These are phyloP conservation scores for Alternaria arborescens DNA, from an alignment of 2,329 filamentous ascomycete species.

Conservation along the genomic window DNA sequence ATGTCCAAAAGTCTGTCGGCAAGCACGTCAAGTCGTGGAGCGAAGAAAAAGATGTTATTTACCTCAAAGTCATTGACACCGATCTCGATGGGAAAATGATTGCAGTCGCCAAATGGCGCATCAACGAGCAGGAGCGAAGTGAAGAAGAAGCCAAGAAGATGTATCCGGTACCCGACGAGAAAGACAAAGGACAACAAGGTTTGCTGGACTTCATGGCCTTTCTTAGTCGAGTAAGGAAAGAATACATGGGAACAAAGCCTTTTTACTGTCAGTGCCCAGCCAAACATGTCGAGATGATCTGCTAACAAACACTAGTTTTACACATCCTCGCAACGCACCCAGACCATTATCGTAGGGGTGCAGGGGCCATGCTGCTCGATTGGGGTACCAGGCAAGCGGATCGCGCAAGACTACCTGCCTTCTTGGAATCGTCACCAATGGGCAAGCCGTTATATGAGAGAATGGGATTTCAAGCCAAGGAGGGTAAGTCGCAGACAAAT, in stretches of 20 bases:
- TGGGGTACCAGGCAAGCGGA: slow-evolving; percentile 55
- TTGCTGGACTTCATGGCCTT: slow-evolving; percentile 41
- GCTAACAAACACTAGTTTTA: slow-evolving; percentile 30
- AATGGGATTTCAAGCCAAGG: slow-evolving; percentile 33
- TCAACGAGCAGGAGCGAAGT: slow-evolving; percentile 43
- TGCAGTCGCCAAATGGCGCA: slow-evolving; percentile 48
- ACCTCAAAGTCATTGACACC: slow-evolving; percentile 47
- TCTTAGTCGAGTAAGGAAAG: slow-evolving; percentile 34
- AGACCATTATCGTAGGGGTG: slow-evolving; percentile 53
- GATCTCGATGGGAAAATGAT: slow-evolving; percentile 44
- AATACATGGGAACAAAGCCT: slow-evolving; percentile 48
- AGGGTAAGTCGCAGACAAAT: not conserved
- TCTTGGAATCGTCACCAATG: slow-evolving; percentile 53
- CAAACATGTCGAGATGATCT: not conserved
- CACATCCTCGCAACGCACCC: slow-evolving; percentile 49
- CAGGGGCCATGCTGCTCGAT: slow-evolving; percentile 51
- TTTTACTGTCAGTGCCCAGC: slow-evolving; percentile 40
- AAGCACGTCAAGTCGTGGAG: slow-evolving; percentile 38
- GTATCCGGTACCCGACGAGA: slow-evolving; percentile 36
- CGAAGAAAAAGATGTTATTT: slow-evolving; percentile 38
- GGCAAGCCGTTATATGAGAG: slow-evolving; percentile 54
- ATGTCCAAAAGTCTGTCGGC: slow-evolving; percentile 26
- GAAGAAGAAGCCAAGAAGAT: slow-evolving; percentile 42
- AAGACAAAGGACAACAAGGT: slow-evolving; percentile 37
- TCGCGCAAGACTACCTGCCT: slow-evolving; percentile 49